Evolutionary conservation across 192 early-diverging fungal species (phyloP).

Genomic region (Phycomyces blakesleeanus): DNA sequence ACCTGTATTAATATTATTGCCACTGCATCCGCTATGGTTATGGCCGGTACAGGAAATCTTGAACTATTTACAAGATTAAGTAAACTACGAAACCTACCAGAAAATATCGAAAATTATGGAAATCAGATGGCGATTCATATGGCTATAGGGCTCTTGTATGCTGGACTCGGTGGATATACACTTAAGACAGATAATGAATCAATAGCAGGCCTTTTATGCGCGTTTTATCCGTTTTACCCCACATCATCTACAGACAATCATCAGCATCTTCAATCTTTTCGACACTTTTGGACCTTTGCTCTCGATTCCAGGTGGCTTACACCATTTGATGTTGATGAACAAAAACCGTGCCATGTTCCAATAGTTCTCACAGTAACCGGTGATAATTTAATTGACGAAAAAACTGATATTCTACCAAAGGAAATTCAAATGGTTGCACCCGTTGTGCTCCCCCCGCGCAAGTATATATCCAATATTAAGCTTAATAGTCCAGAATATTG

Average conservation of each 20-base stretch:
- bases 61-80: conserved; percentile 58
- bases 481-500: conserved; percentile 57
- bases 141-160: conserved; percentile 75
- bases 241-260: conserved; percentile 52
- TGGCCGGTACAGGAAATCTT: conserved; percentile 79
- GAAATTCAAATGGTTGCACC: conserved; percentile 52
- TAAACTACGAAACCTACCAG: conserved; percentile 43
- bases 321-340: conserved; percentile 58
- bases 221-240: conserved; percentile 68
- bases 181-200: conserved; percentile 60
- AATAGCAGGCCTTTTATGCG: conserved; percentile 63
- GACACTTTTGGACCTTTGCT: conserved; percentile 81
- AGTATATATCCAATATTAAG: conserved; percentile 46
- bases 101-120: conserved; percentile 59
- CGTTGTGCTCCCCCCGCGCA: conserved; percentile 53
- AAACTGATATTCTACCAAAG: conserved; percentile 3
- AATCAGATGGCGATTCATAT: conserved; percentile 69
- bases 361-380: conserved; percentile 43
- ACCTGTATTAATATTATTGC: conserved; percentile 68
- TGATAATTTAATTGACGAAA: conserved; percentile 10
- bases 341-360: conserved; percentile 51
- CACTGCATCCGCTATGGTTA: conserved; percentile 61
- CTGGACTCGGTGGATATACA: conserved; percentile 67
- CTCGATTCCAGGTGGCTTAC: conserved; percentile 66
- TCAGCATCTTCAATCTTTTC: conserved; percentile 67